Evolutionary conservation across 202 grass and related monocot species (phyloP).

Genomic region (Bolboschoenoplectus hybrid): DNA sequence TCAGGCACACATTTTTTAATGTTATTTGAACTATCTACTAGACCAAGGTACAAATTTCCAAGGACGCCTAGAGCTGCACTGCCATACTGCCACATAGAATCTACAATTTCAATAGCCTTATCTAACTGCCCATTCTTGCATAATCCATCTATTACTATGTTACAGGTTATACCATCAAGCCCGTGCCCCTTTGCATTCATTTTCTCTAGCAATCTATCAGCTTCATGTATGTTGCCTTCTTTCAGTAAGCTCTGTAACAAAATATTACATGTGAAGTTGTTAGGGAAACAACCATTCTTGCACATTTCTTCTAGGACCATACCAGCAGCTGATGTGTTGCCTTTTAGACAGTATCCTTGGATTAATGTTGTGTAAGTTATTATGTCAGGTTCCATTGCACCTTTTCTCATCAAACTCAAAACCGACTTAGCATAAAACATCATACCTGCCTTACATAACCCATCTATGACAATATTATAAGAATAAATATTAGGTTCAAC

Average conservation of each 20-base stretch:
- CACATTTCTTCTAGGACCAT: slow-evolving; percentile 83
- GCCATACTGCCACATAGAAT: slow-evolving; percentile 91
- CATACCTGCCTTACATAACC: slow-evolving; percentile 85
- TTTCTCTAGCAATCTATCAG: slow-evolving; percentile 67
- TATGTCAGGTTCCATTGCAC: slow-evolving; percentile 69
- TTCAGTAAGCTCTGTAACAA: slow-evolving; percentile 89
- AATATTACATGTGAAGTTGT: slow-evolving; percentile 81
- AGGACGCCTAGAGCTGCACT: slow-evolving; percentile 69
- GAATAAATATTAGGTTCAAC: slow-evolving; percentile 75
- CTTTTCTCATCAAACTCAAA: slow-evolving; percentile 67
- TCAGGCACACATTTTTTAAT: slow-evolving; percentile 68
- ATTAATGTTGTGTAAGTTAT: slow-evolving; percentile 88
- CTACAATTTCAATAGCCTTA: slow-evolving; percentile 78
- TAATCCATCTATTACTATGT: slow-evolving; percentile 89
- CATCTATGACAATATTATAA: slow-evolving; percentile 84
- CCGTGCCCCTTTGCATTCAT: slow-evolving; percentile 70
- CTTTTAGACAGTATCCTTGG: slow-evolving; percentile 74
- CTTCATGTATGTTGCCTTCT: slow-evolving; percentile 68
- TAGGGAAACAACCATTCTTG: slow-evolving; percentile 54
- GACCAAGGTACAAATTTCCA: slow-evolving; percentile 70
- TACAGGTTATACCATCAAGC: slow-evolving; percentile 81
- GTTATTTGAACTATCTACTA: slow-evolving; percentile 52
- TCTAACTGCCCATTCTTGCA: slow-evolving; percentile 77
- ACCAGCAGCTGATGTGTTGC: slow-evolving; percentile 55
- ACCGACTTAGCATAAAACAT: slow-evolving; percentile 68